phyloP scores from a whole-genome alignment of 306 rosid genomes.

The Sindora glabra region DNA sequence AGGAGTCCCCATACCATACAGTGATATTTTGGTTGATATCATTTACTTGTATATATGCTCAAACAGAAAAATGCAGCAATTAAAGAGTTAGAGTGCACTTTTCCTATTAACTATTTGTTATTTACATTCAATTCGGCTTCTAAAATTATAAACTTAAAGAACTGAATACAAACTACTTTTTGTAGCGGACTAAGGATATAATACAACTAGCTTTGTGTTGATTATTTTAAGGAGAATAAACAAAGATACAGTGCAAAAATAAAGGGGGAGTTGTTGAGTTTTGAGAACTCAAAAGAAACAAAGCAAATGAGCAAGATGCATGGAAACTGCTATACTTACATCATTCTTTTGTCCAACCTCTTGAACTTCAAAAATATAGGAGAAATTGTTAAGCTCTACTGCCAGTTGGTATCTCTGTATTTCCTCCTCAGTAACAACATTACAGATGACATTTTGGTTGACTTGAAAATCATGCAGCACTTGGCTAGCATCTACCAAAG shows the following conservation, averaged over 20 bases:
- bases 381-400: constrained; percentile 32
- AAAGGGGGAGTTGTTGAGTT: not conserved
- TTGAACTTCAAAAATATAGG: constrained; percentile 50
- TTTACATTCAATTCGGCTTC: not conserved
- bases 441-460: constrained; percentile 35
- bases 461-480: constrained; percentile 49
- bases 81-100: not conserved
- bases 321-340: constrained; percentile 39
- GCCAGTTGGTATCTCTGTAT: constrained; percentile 37
- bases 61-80: not conserved
- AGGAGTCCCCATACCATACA: not conserved
- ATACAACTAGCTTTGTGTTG: not conserved
- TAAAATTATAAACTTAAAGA: not conserved
- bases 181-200: not conserved
- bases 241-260: not conserved
- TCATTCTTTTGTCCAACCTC: constrained; percentile 59
- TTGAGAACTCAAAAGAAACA: not conserved
- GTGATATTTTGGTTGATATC: not conserved
- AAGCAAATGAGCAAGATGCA: not conserved
- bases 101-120: not conserved
- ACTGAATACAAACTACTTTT: not conserved
- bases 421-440: constrained; percentile 33
- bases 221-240: not conserved
- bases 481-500: constrained; percentile 55
- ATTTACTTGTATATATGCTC: not conserved